These are phyloP conservation scores for Krasilnikovozyma curviuscula DNA, from an alignment of 768 basidiomycete species.

Conservation along the genomic window DNA sequence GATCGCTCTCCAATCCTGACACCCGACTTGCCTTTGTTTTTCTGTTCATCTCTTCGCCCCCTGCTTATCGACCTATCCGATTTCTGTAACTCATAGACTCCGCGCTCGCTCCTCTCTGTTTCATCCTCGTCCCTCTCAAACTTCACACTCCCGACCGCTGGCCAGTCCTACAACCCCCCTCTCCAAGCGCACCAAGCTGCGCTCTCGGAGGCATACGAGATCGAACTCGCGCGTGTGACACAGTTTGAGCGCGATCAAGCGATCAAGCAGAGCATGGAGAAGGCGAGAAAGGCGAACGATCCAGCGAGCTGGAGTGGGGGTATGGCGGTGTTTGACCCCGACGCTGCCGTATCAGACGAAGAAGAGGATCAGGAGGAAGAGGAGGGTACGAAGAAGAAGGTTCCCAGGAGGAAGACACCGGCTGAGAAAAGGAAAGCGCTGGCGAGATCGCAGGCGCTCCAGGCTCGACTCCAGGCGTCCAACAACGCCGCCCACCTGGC, in stretches of 20 bases:
- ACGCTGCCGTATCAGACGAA: conserved; percentile 11
- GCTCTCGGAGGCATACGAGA: conserved; percentile 43
- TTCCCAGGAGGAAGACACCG: conserved; percentile 9
- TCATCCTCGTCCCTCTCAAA: background rate
- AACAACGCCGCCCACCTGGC: too few species aligned
- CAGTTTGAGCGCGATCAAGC: conserved; percentile 38
- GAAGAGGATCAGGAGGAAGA: conserved; percentile 27
- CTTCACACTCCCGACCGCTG: conserved; percentile 43
- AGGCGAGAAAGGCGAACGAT: conserved; percentile 28
- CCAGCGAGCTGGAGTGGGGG: conserved; percentile 35
- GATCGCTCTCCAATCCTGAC: background rate
- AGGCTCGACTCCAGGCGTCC: conserved; percentile 33
- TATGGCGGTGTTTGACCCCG: conserved; percentile 34
- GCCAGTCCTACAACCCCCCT: conserved; percentile 76
- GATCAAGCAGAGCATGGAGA: conserved; percentile 39
- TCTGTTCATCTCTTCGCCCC: too few species aligned
- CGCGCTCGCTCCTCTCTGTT: too few species aligned
- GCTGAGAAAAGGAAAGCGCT: too few species aligned
- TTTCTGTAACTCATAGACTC: too few species aligned
- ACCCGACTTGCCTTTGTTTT: too few species aligned
- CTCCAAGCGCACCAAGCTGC: conserved; percentile 52
- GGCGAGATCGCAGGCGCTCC: background rate
- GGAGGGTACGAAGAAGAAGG: conserved; percentile 23
- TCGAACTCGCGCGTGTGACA: conserved; percentile 41
- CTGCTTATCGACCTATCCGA: too few species aligned